Conservation (phyloP, 176 grass and related monocot genomes). For the Zea mays region Zm-B73-REFERENCE-NAM-5.0 NC_050098.1:208046001-208046500, state of each 20-base stretch:
- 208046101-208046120: slow-evolving; percentile 60
- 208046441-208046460: not conserved
- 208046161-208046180: slow-evolving; percentile 63
- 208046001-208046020: not conserved
- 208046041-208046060: slow-evolving; percentile 30
- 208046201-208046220: slow-evolving; percentile 62
- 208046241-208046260: not conserved
- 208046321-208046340: slow-evolving; percentile 54
- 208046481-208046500: no score
- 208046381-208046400: no score
- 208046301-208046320: slow-evolving; percentile 55
- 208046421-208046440: not conserved
- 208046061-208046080: slow-evolving; percentile 59
- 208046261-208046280: not conserved
- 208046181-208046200: slow-evolving; percentile 58
- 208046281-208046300: slow-evolving; percentile 40
- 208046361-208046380: not conserved
- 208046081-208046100: slow-evolving; percentile 59
- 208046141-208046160: slow-evolving; percentile 42
- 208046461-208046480: not conserved
- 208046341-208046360: not conserved
- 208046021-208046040: not conserved
- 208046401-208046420: slow-evolving; percentile 18
- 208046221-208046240: slow-evolving; percentile 58
- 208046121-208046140: slow-evolving; percentile 65